Evolutionary conservation across 352 stramenopile genomes (phyloP), one percentile per base, ranked within the genome.

Genomic region (Paralagenidium karlingii): DNA sequence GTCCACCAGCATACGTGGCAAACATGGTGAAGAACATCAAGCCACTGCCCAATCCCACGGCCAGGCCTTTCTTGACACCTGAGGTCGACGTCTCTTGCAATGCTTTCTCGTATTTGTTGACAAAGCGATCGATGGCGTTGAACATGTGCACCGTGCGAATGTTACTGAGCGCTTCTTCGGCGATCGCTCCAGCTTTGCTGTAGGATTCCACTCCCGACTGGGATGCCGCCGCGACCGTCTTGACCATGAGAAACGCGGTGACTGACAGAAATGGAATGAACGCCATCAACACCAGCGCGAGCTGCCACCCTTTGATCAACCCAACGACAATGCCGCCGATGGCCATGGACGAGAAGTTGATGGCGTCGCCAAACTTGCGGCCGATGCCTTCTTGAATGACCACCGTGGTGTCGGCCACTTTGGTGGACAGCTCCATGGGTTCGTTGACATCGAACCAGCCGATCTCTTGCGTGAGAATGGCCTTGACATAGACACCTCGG

Each of bases 81-180:
- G 66, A 58, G 11, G 44, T 40, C 8, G 60, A 73, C 11, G 71
- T 68, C 33, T 55, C 25, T 4, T 43, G 34, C 18, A 90, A 33
- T 2, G 71, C 65, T 1, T 33, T 40, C 16, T 76, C 51, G 40
- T 87, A 90, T 40, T 86, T 83, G 26, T 15, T 20, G 12, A 64
- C 49, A 27, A 86, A 79, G 22, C 75, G 53, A 6, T 54, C 34
- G 21, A 82, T 68, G 1, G 76, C 58, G 45, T 82, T 84, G 57
- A 87, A 82, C 59, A 79, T 74, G 61, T 84, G 63, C 24, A 90
- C 74, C 0, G 75, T 89, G 19, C 70, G 68, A 3, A 84, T 60
- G 34, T 84, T 88, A 32, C 63, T 57, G 20, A 88, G 52, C 1
- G 66, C 53, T 26, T 89, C 78, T 37, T 92, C 70, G 1, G 71